Evolutionary conservation across 169 alveolate species (phyloP).

Genomic region (Eimeria necatrix): DNA sequence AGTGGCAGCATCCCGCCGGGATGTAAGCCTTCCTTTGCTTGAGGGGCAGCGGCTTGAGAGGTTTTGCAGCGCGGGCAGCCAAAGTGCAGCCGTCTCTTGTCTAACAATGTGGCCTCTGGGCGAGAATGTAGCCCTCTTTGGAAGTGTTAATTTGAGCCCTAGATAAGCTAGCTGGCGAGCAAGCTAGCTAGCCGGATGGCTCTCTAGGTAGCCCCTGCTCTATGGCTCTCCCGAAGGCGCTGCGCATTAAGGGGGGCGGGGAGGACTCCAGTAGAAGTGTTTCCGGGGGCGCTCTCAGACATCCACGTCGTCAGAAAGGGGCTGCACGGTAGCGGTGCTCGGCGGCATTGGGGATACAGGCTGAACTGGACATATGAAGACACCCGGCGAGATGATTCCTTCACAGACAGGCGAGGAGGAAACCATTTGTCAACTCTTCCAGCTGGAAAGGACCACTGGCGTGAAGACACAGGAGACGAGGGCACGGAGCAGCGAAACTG

Average conservation of each 20-base stretch:
- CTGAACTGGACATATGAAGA: neutral
- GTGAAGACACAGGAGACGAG: neutral
- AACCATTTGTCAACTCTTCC: neutral
- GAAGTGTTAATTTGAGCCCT: constrained; percentile 11
- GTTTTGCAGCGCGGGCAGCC: constrained; percentile 67
- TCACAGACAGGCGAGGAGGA: neutral
- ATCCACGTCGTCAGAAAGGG: neutral
- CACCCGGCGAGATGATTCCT: neutral
- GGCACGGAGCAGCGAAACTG: neutral
- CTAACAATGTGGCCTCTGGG: constrained; percentile 64
- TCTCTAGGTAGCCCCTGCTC: neutral
- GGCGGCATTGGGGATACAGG: too few relatives aligned
- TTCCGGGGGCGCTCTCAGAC: neutral
- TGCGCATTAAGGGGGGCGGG: neutral
- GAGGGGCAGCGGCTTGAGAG: constrained; percentile 43
- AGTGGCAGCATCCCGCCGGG: constrained; percentile 57
- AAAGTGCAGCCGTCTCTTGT: constrained; percentile 61
- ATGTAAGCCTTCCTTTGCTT: constrained; percentile 59
- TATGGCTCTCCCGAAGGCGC: neutral
- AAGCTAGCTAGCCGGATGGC: neutral
- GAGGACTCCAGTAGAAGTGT: neutral
- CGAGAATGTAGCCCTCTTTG: constrained; percentile 50
- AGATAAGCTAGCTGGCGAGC: neutral
- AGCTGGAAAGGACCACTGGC: neutral
- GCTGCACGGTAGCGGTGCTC: neutral